These are phyloP conservation scores for Mycena floridula DNA, from an alignment of 768 basidiomycete species.

Conservation along the genomic window DNA sequence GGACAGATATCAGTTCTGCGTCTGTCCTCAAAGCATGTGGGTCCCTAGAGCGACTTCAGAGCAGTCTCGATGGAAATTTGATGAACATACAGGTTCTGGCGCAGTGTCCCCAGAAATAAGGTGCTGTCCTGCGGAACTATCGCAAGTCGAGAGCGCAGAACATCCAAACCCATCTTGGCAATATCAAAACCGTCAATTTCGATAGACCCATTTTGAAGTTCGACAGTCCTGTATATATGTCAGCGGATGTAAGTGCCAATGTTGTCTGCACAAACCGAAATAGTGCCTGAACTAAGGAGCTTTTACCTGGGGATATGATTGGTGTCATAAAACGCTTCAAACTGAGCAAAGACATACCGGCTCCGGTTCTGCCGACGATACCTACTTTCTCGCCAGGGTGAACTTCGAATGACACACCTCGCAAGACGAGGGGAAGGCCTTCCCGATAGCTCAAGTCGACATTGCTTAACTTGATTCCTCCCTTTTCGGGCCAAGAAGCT, in stretches of 20 bases:
- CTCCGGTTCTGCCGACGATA: slow-evolving; percentile 32
- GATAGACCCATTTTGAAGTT: slow-evolving; percentile 49
- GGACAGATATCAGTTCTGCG: slow-evolving; percentile 53
- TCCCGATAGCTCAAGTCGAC: slow-evolving; percentile 54
- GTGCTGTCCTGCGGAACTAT: slow-evolving; percentile 64
- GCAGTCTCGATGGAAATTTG: background rate
- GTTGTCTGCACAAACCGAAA: slow-evolving; percentile 29
- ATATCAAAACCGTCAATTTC: slow-evolving; percentile 49
- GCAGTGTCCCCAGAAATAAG: slow-evolving; percentile 38
- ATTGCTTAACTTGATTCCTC: slow-evolving; percentile 47
- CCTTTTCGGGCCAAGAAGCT: slow-evolving; percentile 42
- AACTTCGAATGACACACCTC: slow-evolving; percentile 52
- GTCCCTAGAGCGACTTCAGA: slow-evolving; percentile 30
- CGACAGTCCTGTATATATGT: slow-evolving; percentile 41
- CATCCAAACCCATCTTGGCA: slow-evolving; percentile 43
- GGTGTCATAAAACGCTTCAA: slow-evolving; percentile 8
- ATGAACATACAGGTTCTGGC: slow-evolving; percentile 32
- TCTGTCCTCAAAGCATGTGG: slow-evolving; percentile 49
- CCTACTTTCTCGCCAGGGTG: slow-evolving; percentile 59
- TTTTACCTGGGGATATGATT: background rate
- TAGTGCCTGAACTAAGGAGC: slow-evolving; percentile 48
- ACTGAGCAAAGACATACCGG: no score
- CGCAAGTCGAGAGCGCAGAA: slow-evolving; percentile 47
- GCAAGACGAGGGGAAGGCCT: slow-evolving; percentile 60
- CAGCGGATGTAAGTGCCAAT: background rate